Evolutionary conservation across 2,329 filamentous ascomycete species (phyloP).

Genomic region (Fusarium subtropicale): DNA sequence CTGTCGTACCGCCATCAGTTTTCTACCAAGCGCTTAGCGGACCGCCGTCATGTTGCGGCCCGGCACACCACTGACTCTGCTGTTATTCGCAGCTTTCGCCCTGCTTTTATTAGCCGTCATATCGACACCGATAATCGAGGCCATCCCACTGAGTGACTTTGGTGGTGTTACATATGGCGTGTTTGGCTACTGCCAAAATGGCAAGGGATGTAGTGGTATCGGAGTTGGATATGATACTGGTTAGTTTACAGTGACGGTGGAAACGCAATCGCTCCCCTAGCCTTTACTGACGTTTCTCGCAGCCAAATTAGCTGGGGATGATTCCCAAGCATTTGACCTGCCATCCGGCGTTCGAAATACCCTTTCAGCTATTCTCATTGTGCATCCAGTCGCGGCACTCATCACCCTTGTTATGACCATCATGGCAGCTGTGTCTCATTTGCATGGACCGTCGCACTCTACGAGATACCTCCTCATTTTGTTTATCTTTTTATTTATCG

Average conservation of each 20-base stretch:
- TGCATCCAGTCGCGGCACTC: constrained; percentile 91
- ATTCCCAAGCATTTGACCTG: constrained; percentile 65
- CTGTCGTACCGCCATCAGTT: constrained; percentile 14
- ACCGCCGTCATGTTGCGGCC: constrained; percentile 81
- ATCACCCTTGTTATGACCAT: constrained; percentile 86
- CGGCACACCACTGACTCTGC: constrained; percentile 87
- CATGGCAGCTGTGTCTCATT: constrained; percentile 83
- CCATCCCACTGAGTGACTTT: constrained; percentile 84
- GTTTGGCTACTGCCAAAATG: constrained; percentile 83
- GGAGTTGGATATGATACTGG: constrained; percentile 88
- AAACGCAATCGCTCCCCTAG: background rate
- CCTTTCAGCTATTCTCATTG: constrained; percentile 89
- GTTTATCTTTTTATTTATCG: constrained; percentile 87
- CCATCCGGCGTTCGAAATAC: constrained; percentile 65
- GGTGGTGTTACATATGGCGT: constrained; percentile 87
- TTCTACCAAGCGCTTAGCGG: constrained; percentile 39
- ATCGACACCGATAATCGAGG: constrained; percentile 89
- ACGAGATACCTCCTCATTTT: constrained; percentile 86
- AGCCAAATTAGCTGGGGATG: constrained; percentile 47
- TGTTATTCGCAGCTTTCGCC: constrained; percentile 87
- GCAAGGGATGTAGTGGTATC: constrained; percentile 73
- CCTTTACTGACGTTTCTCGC: constrained; percentile 25
- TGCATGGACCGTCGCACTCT: constrained; percentile 90
- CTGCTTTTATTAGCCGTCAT: constrained; percentile 87
- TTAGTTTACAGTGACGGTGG: constrained; percentile 59